Evolutionary conservation across 139 green algal species (phyloP).

Genomic region (Edaphochlamys debaryana): DNA sequence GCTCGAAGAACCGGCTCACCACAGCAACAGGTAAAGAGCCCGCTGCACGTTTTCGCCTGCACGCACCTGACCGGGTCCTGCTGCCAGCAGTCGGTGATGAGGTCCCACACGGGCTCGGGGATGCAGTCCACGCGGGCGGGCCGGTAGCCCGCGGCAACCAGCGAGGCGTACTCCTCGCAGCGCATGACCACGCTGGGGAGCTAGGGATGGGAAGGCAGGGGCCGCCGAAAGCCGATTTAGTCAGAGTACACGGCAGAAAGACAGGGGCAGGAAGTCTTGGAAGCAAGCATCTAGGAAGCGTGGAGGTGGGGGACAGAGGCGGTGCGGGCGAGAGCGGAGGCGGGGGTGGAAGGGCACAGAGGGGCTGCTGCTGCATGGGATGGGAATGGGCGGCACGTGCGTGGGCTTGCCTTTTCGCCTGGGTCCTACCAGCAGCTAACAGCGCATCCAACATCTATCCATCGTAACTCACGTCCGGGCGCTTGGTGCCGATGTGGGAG

Average conservation of each 20-base stretch:
- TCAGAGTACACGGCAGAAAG: too few relatives aligned
- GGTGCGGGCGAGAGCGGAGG: not conserved
- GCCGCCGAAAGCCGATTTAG: too few relatives aligned
- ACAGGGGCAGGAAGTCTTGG: too few relatives aligned
- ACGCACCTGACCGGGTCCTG: slow-evolving; percentile 7
- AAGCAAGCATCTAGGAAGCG: not conserved
- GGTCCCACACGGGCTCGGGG: not conserved
- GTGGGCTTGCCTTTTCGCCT: too few relatives aligned
- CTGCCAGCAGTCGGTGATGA: slow-evolving; percentile 16
- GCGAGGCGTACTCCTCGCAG: not conserved
- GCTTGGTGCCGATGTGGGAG: not conserved
- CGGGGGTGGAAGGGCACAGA: too few relatives aligned
- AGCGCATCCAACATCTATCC: too few relatives aligned
- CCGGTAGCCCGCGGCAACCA: not conserved
- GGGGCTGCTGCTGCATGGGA: too few relatives aligned
- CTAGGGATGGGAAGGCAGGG: not conserved
- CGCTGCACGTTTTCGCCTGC: too few relatives aligned
- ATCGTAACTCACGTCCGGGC: not conserved
- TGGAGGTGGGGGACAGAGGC: not conserved
- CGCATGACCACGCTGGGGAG: not conserved
- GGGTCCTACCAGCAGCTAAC: too few relatives aligned
- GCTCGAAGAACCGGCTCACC: too few relatives aligned
- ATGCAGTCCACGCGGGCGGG: not conserved
- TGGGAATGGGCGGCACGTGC: too few relatives aligned
- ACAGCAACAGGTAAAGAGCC: too few relatives aligned